Base-by-base conservation (phyloP, 306 rosid genomes). In the Quercus cerris region DNA sequence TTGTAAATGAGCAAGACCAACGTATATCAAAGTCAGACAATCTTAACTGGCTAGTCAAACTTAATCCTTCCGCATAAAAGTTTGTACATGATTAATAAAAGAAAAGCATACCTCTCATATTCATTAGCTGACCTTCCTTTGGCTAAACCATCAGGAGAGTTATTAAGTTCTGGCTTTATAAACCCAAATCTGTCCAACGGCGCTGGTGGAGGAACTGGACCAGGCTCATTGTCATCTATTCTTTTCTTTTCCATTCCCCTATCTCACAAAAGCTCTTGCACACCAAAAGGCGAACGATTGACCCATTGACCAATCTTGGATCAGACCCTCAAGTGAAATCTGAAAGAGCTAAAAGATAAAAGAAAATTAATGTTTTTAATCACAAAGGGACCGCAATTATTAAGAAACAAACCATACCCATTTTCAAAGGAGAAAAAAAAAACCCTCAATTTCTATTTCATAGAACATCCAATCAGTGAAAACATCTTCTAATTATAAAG, bases 171-270 rank as follows among this genome's bases (percentile, higher is more conserved):
- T 74, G 77, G 97, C 83, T 89, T 95, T 72, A 90, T 76, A 83
- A 95, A 93, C 57, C 99, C 98, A 77, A 95, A 95, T 87, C 98
- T 91, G 81, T 95, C 99, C 82, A 95, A 73, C 66, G 86, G 74
- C 77, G 78, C 89, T 49, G 90, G 92, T 14, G 88, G 79, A 81
- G 97, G 96, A 87, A 88, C 84, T 51, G 92, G 89, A 84, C 88
- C 93, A 14, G 86, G 79, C 78, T 95, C 98, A 78, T 56, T 74
- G 79, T 90, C 97, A 79, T 91, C 99, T 44, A 77, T 57, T 78
- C 70, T 92, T 85, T 87, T 91, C 87, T 78, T 95, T 78, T 93
- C 99, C 98, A 95, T 95, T 86, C 56, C 77, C 81, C 83, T 70
- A 77, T 63, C 61, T 80, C 54, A 75, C 75, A 80, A 54, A 62